Base-by-base conservation (phyloP, 768 basidiomycete species). In the Pisolithus sp. region DNA sequence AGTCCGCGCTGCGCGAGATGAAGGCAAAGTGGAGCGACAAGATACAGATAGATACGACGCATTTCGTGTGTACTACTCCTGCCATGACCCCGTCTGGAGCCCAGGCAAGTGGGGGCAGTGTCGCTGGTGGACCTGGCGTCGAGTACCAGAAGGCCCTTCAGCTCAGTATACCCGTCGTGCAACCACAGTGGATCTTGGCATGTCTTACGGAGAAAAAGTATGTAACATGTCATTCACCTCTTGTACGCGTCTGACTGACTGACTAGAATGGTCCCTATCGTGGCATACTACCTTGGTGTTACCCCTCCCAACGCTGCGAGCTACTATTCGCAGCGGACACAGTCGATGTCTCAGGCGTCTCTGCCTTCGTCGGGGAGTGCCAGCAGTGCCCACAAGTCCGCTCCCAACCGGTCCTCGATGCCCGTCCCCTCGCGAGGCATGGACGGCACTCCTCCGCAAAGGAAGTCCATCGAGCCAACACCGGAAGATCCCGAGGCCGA, bases 21-120 rank as follows among this genome's bases (percentile, higher is more conserved):
- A 79, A 77, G 39, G 95, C 91, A 0, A 86, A 86, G 57, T 93
- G 87, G 85, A 89, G 84, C 61, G 87, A 94, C 57, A 87, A 83
- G 62, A 93, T 99, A 38, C 90, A 94, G 71, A 94, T 98, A 52
- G 95, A 99, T 64, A 98, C 95, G 9, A 97, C 94, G 0, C 95
- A 99, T 68, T 99, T 96, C 58, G 93, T 97, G 39, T 95, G 93
- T 64, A 95, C 93, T 17, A 92, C 89, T 0, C 92, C 93, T 3
- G 86, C 84, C 1, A 78, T 82, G 9, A 84, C 82, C 0, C 79
- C 82, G 0, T 59, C 67, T 9, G 85, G 80, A 30, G 81, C 81
- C 9, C 76, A 73, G 52, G 76, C 76, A 0, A 73, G 76, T 8
- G 81, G 84, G 1, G 77, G 73, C 50, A 64, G 73, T 1, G 70